These are phyloP conservation scores for Paecilomyces sp. DNA, from an alignment of 2,329 filamentous ascomycete species.

Conservation along the genomic window DNA sequence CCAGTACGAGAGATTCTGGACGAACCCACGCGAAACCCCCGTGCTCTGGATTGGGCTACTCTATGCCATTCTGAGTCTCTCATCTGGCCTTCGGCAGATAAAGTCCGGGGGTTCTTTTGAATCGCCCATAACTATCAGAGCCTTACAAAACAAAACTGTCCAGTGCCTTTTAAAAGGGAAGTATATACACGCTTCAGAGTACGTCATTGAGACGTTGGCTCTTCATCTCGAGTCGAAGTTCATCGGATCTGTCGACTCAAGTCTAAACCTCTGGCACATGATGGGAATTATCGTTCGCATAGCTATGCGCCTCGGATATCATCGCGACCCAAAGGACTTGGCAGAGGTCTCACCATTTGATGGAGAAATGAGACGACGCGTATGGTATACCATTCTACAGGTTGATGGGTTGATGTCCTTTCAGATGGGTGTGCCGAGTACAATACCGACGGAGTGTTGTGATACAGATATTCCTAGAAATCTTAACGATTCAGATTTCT, in stretches of 20 bases:
- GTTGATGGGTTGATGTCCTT: slow-evolving; percentile 53
- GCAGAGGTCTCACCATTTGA: slow-evolving; percentile 44
- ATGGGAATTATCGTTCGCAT: slow-evolving; percentile 46
- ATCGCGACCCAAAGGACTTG: slow-evolving; percentile 46
- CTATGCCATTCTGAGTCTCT: slow-evolving; percentile 6
- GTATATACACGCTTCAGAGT: slow-evolving; percentile 43
- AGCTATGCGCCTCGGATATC: slow-evolving; percentile 52
- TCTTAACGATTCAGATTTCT: slow-evolving; percentile 51
- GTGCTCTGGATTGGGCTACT: slow-evolving; percentile 12
- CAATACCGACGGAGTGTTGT: slow-evolving; percentile 50
- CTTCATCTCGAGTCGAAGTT: slow-evolving; percentile 49
- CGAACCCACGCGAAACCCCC: slow-evolving; percentile 5
- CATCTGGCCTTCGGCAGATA: slow-evolving; percentile 2
- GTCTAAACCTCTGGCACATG: slow-evolving; percentile 45
- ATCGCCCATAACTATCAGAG: slow-evolving; percentile 1
- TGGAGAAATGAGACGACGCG: slow-evolving; percentile 39
- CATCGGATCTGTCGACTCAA: slow-evolving; percentile 45
- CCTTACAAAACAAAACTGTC: slow-evolving; percentile 22
- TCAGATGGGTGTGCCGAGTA: slow-evolving; percentile 54
- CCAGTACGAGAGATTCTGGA: slow-evolving; percentile 14
- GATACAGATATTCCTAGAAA: slow-evolving; percentile 51
- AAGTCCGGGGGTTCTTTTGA: not conserved
- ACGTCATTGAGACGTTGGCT: slow-evolving; percentile 49
- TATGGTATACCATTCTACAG: slow-evolving; percentile 34
- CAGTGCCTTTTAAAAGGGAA: slow-evolving; percentile 49